Evolutionary conservation across 495 filamentous ascomycete species (phyloP).

Genomic region (Margaritispora aquatica): DNA sequence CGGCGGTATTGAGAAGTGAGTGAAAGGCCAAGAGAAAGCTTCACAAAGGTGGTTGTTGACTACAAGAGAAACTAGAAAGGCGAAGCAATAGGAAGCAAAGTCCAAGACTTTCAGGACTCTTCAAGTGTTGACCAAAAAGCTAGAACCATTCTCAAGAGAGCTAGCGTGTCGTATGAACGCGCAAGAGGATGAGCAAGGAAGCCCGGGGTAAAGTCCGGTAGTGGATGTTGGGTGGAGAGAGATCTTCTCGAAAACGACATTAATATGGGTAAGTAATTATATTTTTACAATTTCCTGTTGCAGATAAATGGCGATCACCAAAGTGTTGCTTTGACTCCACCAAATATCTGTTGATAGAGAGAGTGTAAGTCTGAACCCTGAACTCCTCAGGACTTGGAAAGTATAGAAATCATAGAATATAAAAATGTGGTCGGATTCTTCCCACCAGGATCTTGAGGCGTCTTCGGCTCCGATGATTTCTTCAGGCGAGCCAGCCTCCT

Average conservation of each 20-base stretch:
- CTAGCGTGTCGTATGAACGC: background rate
- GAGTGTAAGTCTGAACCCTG: background rate
- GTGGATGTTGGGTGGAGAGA: no score
- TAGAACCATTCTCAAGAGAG: background rate
- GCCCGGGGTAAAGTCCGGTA: background rate
- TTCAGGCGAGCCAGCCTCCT: background rate
- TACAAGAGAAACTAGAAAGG: background rate
- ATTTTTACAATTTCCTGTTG: background rate
- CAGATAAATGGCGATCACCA: background rate
- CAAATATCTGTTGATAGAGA: no score
- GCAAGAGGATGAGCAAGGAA: background rate
- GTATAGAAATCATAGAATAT: no score
- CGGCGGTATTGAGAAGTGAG: background rate
- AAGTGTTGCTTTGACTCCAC: background rate
- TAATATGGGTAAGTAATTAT: background rate
- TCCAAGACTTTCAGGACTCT: no score
- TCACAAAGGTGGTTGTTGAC: background rate
- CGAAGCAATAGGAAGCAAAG: background rate
- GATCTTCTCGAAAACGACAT: background rate
- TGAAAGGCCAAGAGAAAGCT: constrained; percentile 1
- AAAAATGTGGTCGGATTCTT: no score
- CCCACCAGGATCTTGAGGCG: background rate
- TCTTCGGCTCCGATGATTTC: background rate
- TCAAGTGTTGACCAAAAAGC: background rate
- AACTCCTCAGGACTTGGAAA: background rate